Base-by-base conservation (phyloP, 495 filamentous ascomycete species). In the Neohortaea acidophila region DNA sequence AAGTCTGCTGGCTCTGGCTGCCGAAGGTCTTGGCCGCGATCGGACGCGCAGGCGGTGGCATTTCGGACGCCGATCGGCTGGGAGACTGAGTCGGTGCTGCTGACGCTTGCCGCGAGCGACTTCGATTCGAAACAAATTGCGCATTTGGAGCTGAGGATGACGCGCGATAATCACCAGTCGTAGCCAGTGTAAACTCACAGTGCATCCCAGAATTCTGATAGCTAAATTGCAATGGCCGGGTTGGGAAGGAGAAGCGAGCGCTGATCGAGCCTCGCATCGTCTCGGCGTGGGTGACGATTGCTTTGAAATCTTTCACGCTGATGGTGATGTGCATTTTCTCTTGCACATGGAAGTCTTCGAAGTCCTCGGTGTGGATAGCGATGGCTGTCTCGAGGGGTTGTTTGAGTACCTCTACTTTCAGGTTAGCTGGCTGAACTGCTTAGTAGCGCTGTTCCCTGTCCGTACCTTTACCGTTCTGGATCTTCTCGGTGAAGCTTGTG, bases 401-500 rank as follows among this genome's bases (percentile, higher is more conserved):
- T 58, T 92, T 94, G 30, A 97, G 67, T 21, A 92, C 73, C 49
- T 93, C 85, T 49, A 22, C 13, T 9, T 10, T n/a, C 20, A 21
- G n/a, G 24, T 3, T 39, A 2, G 43, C 33, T 21, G 20, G n/a
- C 12, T 86, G 33, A 11, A 23, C 11, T 24, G 15, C 17, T 17
- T n/a, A n/a, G 20, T 21, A 41, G 14, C 26, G n/a, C 26, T 25
- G 1, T 34, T 18, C 5, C 5, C 29, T 4, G 7, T 13, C 37
- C 59, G 20, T 59, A 83, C 83, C 80, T 65, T 81, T 89, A 9
- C 82, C 84, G 41, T 79, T 77, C 36, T 70, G 70, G 25, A 86
- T 70, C 56, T 89, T 94, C 49, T 93, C 89, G 1, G 87, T 96
- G 51, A 87, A 96, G 56, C 86, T 94, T 1, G 84, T 94, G 48